Evolutionary conservation across 2,329 filamentous ascomycete species (phyloP).

Genomic region (Aspergillus awamori): DNA sequence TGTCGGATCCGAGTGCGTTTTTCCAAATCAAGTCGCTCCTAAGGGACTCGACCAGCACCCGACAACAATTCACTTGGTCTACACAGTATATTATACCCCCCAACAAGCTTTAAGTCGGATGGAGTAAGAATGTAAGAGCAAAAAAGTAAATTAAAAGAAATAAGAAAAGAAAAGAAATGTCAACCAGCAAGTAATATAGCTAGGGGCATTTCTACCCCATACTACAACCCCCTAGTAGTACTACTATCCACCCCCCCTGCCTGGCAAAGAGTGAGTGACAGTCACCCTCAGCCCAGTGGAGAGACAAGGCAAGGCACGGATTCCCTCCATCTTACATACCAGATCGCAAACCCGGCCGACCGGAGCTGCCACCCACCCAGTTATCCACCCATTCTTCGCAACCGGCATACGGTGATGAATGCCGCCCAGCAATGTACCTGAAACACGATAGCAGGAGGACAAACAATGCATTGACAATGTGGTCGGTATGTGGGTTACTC

Average conservation of each 20-base stretch:
- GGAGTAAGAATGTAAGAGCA: background rate
- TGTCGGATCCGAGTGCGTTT: background rate
- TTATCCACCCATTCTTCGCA: background rate
- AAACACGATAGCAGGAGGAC: conserved; percentile 12
- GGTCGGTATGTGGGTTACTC: conserved; percentile 9
- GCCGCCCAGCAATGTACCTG: conserved; percentile 15
- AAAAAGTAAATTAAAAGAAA: too few relatives aligned
- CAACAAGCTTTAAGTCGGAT: background rate
- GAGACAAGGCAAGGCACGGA: background rate
- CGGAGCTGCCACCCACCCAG: background rate
- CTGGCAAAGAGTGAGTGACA: background rate
- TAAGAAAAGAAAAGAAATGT: too few relatives aligned
- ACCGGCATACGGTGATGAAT: background rate
- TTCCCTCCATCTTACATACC: background rate
- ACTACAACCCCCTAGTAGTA: background rate
- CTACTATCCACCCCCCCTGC: too few relatives aligned
- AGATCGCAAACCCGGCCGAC: conserved; percentile 7
- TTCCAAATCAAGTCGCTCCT: background rate
- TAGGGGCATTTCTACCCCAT: too few relatives aligned
- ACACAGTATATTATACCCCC: background rate
- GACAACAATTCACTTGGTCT: background rate
- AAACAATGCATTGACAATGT: conserved; percentile 8
- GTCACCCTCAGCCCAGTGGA: background rate
- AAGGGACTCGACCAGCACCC: background rate
- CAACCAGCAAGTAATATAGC: too few relatives aligned